These are phyloP conservation scores for Aspergillus intermedius DNA, from an alignment of 2,329 filamentous ascomycete genomes.

Conservation along the genomic window DNA sequence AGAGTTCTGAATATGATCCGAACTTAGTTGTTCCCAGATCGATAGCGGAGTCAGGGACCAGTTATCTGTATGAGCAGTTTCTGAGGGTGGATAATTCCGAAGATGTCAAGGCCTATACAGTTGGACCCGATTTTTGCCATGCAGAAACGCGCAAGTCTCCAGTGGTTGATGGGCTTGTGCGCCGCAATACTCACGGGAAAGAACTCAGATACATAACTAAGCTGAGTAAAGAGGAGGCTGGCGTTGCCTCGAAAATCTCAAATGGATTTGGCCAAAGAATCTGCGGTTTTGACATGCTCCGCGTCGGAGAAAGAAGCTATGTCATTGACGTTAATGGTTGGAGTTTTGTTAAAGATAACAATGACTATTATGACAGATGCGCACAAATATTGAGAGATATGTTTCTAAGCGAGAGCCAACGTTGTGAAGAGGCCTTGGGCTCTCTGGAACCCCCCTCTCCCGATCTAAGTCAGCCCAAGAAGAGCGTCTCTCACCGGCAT, in stretches of 20 bases:
- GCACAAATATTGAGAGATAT: conserved; percentile 79
- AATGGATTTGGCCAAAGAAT: conserved; percentile 89
- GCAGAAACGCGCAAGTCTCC: conserved; percentile 96
- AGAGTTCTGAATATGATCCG: conserved; percentile 89
- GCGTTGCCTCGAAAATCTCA: conserved; percentile 84
- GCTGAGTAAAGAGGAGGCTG: conserved; percentile 70
- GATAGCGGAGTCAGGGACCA: conserved; percentile 71
- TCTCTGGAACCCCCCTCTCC: conserved; percentile 27
- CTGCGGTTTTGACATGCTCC: conserved; percentile 89
- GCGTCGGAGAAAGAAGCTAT: conserved; percentile 82
- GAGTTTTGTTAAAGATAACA: conserved; percentile 99
- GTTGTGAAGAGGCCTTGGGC: conserved; percentile 28
- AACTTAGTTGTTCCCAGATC: conserved; percentile 69
- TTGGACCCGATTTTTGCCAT: conserved; percentile 87
- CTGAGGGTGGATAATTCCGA: conserved; percentile 94
- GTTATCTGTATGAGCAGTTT: conserved; percentile 96
- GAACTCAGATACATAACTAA: conserved; percentile 92
- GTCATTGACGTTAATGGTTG: conserved; percentile 99
- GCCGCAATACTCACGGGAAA: conserved; percentile 94
- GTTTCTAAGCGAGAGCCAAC: conserved; percentile 69
- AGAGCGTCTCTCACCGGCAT: conserved; percentile 40
- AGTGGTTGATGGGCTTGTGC: conserved; percentile 90
- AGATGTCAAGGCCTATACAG: conserved; percentile 97
- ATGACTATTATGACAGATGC: conserved; percentile 93
- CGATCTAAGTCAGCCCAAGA: conserved; percentile 30